Evolutionary conservation across 352 stramenopile species (phyloP).

Genomic region (Pelagophyceae sp.): DNA sequence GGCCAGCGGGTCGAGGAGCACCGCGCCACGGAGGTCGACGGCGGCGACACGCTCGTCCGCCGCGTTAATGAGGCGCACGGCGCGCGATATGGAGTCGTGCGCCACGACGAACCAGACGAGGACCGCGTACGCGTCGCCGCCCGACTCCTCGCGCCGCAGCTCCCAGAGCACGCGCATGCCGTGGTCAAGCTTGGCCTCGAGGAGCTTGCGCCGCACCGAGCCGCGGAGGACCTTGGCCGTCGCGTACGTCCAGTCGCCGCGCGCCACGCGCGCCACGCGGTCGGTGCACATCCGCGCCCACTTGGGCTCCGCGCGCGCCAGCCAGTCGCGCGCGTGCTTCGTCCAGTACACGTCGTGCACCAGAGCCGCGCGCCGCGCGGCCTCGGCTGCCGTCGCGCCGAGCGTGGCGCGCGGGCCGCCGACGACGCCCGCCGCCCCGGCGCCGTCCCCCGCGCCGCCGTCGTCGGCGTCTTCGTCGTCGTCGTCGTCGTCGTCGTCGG

Average conservation of each 20-base stretch:
- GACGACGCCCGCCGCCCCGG: too few species aligned
- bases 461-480: not conserved
- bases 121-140: too few species aligned
- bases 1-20: too few species aligned
- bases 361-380: too few species aligned
- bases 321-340: not conserved
- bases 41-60: not conserved
- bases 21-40: too few species aligned
- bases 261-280: not conserved
- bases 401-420: too few species aligned
- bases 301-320: not conserved
- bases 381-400: too few species aligned
- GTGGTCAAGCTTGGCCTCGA: not conserved
- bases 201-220: not conserved
- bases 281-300: not conserved
- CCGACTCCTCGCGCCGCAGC: not conserved
- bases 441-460: too few species aligned
- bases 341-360: not conserved
- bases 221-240: not conserved
- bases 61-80: not conserved
- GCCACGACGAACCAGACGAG: not conserved
- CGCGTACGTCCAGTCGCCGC: not conserved
- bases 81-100: not conserved
- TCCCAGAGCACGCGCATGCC: conserved; percentile 1
- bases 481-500: not conserved